phyloP scores from a whole-genome alignment of 352 stramenopile genomes.

The Phytophthora megakarya region DNA sequence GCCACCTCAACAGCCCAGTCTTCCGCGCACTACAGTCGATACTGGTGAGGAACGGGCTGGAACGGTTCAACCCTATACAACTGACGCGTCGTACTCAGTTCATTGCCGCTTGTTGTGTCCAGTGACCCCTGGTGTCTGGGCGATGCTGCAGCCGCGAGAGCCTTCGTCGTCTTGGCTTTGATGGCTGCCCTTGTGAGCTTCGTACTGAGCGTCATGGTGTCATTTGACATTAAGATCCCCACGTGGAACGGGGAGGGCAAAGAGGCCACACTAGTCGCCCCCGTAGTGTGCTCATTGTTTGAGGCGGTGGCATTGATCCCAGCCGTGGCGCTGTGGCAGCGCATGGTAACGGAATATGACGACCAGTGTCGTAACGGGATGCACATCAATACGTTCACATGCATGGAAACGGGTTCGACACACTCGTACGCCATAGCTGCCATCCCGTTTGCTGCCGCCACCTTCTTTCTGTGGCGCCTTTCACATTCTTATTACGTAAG shows the following conservation, averaged over 20 bases:
- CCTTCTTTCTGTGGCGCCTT: conserved; percentile 65
- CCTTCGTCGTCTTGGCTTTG: conserved; percentile 57
- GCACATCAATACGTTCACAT: conserved; percentile 60
- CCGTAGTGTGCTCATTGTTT: conserved; percentile 57
- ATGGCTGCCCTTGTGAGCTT: conserved; percentile 64
- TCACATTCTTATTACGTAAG: conserved; percentile 66
- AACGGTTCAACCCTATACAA: background rate
- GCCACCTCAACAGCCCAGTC: conserved; percentile 29
- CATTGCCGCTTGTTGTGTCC: conserved; percentile 37
- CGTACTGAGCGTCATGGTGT: conserved; percentile 53
- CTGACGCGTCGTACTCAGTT: conserved; percentile 27
- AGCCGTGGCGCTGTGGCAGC: conserved; percentile 62
- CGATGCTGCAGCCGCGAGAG: conserved; percentile 49
- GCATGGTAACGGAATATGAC: conserved; percentile 60
- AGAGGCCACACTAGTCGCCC: conserved; percentile 58
- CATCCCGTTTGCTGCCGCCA: conserved; percentile 45
- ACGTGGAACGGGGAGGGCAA: conserved; percentile 75
- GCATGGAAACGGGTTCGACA: conserved; percentile 49
- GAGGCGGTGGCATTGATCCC: conserved; percentile 48
- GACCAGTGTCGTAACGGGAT: conserved; percentile 45
- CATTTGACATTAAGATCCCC: conserved; percentile 62
- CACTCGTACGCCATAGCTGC: conserved; percentile 48
- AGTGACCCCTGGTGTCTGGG: conserved; percentile 74
- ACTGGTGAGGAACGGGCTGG: conserved; percentile 34
- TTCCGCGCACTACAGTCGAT: conserved; percentile 40